A percentile compares a stretch with the other conserved stretches of the same genome.
These are phyloP conservation scores for Penicillium chermesinum DNA, from an alignment of 495 filamentous ascomycete species.

Conservation along the genomic window DNA sequence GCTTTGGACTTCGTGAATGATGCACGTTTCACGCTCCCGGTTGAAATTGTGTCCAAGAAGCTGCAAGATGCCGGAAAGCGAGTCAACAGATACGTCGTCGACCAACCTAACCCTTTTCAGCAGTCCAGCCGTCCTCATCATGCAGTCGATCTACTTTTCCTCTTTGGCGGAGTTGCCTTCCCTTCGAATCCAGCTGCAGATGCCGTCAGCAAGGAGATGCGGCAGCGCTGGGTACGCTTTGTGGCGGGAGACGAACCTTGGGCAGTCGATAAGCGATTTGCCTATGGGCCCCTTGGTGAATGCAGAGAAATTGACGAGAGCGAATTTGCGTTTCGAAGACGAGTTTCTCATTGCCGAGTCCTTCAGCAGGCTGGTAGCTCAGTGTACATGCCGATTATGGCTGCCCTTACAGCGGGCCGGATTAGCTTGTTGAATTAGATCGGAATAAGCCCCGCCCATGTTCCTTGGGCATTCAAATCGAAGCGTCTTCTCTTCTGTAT, in stretches of 20 bases:
- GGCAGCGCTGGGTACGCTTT: constrained; percentile 32
- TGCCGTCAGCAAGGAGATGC: constrained; percentile 28
- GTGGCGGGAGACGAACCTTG: constrained; percentile 29
- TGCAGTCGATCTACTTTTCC: constrained; percentile 40
- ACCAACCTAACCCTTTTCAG: constrained; percentile 43
- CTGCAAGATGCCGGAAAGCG: constrained; percentile 21
- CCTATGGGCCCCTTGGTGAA: constrained; percentile 33
- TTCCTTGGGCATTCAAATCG: too few relatives aligned
- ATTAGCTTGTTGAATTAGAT: constrained; percentile 36
- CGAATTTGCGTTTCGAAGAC: constrained; percentile 29
- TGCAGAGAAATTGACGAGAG: constrained; percentile 30
- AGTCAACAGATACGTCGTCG: constrained; percentile 38
- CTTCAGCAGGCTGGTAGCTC: constrained; percentile 27
- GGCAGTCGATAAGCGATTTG: constrained; percentile 23
- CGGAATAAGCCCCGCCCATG: too few relatives aligned
- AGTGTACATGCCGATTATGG: constrained; percentile 32
- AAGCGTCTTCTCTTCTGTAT: too few relatives aligned
- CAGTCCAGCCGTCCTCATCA: constrained; percentile 39
- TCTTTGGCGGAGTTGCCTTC: constrained; percentile 33
- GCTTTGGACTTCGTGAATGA: constrained; percentile 36
- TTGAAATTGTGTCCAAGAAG: constrained; percentile 33
- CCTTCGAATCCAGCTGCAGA: constrained; percentile 31
- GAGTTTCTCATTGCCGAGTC: constrained; percentile 21
- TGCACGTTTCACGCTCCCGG: constrained; percentile 28
- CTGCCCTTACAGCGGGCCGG: constrained; percentile 31